A percentile compares a stretch with the other conserved stretches of the same genome.
Conservation (phyloP, 176 grass and related monocot species). For the Pontederia paniculata region DNA sequence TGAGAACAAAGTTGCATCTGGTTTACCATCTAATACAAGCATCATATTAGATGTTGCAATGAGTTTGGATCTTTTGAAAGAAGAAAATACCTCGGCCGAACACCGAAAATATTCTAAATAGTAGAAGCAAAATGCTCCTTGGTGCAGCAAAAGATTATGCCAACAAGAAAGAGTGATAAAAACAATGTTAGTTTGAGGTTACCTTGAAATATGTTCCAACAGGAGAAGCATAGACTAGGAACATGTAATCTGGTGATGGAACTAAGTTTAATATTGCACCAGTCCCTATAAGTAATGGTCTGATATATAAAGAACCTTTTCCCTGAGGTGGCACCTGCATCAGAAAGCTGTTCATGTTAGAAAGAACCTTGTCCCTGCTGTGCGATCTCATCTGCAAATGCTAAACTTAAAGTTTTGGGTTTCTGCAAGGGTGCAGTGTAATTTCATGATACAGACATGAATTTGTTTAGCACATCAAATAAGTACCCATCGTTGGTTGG, state of each 20-base stretch:
- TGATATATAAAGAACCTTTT: slow-evolving; percentile 74
- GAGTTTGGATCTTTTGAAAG: no score
- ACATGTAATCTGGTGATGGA: slow-evolving; percentile 82
- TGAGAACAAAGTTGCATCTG: no score
- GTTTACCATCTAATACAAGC: no score
- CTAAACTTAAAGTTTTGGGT: no score
- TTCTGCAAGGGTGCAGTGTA: no score
- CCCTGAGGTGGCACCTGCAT: slow-evolving; percentile 73
- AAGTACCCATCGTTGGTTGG: slow-evolving; percentile 75
- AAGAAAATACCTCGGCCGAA: no score
- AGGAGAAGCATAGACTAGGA: slow-evolving; percentile 64
- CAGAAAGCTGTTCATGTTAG: background rate
- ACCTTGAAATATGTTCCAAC: slow-evolving; percentile 91
- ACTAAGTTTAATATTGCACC: slow-evolving; percentile 60
- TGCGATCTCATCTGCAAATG: no score
- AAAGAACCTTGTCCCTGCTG: background rate
- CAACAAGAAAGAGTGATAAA: no score
- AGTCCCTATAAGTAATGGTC: slow-evolving; percentile 81
- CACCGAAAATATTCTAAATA: no score
- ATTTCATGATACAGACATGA: background rate
- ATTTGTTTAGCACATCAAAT: background rate
- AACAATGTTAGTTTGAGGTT: background rate
- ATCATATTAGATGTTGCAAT: no score
- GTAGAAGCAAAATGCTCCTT: background rate
- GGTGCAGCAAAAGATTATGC: no score